phyloP scores from a whole-genome alignment of 2,329 filamentous ascomycete genomes.

The Daldinia eschscholtzii region DNA sequence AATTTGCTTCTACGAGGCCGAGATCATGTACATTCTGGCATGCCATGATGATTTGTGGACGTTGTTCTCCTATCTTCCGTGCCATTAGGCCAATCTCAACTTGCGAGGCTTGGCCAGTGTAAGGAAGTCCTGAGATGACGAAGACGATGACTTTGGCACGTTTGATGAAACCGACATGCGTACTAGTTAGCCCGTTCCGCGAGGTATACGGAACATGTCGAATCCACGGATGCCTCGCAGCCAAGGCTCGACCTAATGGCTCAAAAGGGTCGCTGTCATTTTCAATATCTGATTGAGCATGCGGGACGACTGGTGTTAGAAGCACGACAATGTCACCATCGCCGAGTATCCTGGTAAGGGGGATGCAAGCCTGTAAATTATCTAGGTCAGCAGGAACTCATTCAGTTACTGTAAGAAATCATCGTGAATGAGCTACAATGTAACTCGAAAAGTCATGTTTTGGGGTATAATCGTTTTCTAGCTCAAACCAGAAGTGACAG shows the following conservation, averaged over 20 bases:
- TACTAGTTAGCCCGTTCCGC: slow-evolving; percentile 71
- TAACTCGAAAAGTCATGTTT: slow-evolving; percentile 1
- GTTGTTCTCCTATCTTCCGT: slow-evolving; percentile 60
- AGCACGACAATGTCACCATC: slow-evolving; percentile 70
- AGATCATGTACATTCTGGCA: slow-evolving; percentile 62
- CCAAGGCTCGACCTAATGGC: slow-evolving; percentile 73
- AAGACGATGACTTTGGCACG: slow-evolving; percentile 71
- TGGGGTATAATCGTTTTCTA: background rate
- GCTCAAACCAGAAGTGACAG: slow-evolving; percentile 2
- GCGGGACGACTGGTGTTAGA: slow-evolving; percentile 68
- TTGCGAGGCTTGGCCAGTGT: slow-evolving; percentile 64
- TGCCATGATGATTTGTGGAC: slow-evolving; percentile 65
- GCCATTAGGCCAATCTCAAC: slow-evolving; percentile 63
- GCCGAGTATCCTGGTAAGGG: slow-evolving; percentile 60
- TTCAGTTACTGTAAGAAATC: slow-evolving; percentile 3
- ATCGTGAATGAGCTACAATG: slow-evolving; percentile 4
- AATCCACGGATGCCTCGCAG: slow-evolving; percentile 69
- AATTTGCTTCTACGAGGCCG: slow-evolving; percentile 56
- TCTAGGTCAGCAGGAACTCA: slow-evolving; percentile 57
- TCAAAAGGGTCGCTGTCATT: slow-evolving; percentile 77
- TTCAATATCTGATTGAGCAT: slow-evolving; percentile 56
- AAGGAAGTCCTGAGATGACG: slow-evolving; percentile 66
- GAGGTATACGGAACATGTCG: slow-evolving; percentile 80
- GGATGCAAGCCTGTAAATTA: slow-evolving; percentile 56
- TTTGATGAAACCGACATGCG: slow-evolving; percentile 73